Conservation (phyloP, 306 rosid species). For the Hippophae rhamnoides region DNA sequence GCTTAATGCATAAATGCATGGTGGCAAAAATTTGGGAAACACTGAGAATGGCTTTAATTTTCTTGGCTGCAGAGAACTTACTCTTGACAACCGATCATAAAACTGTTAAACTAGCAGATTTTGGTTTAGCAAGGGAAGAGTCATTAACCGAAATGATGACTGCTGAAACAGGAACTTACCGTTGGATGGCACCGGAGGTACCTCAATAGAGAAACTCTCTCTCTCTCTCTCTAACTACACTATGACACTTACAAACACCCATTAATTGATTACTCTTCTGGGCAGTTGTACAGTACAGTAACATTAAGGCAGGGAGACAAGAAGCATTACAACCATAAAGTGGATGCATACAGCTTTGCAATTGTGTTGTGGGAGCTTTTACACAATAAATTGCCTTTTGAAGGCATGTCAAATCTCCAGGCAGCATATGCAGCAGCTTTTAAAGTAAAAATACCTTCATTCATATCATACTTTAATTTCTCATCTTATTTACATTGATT, state of each 20-base stretch:
- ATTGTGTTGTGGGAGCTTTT: conserved; percentile 95
- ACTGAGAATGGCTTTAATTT: too few relatives aligned
- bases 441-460: conserved; percentile 36
- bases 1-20: too few relatives aligned
- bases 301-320: conserved; percentile 93
- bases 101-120: conserved; percentile 85
- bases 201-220: conserved; percentile 4
- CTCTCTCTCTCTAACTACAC: neutral
- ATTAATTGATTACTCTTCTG: conserved; percentile 20
- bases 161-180: conserved; percentile 91
- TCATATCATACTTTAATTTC: neutral
- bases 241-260: neutral
- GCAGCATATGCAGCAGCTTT: conserved; percentile 99
- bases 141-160: conserved; percentile 95
- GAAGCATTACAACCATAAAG: conserved; percentile 95
- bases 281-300: conserved; percentile 89
- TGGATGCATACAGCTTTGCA: conserved; percentile 90
- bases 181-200: conserved; percentile 99
- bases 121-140: conserved; percentile 88
- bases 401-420: conserved; percentile 99
- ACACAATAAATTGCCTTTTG: conserved; percentile 85
- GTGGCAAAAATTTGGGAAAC: too few relatives aligned
- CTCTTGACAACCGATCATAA: conserved; percentile 71
- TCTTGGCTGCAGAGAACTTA: conserved; percentile 63
- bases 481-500: neutral